Conservation (phyloP, 2,329 filamentous ascomycete species). For the Diaporthe humulicola region DNA sequence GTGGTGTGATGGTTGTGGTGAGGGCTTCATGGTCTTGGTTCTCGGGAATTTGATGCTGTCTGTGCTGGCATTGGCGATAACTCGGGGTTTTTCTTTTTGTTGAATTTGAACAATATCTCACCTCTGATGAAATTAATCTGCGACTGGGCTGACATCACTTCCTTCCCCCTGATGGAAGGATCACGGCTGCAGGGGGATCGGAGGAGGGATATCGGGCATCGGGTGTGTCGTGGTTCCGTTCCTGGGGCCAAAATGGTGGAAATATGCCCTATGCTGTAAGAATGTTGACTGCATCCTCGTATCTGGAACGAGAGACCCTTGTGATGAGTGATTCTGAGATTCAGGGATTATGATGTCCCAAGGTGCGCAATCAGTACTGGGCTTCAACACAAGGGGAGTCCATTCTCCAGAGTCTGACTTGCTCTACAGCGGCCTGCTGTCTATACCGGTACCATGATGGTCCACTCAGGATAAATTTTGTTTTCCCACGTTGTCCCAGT, state of each 20-base stretch:
- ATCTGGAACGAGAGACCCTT: neutral
- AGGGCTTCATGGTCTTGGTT: neutral
- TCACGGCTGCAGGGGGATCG: slow-evolving; percentile 3
- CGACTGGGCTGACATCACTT: slow-evolving; percentile 10
- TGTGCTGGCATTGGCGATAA: neutral
- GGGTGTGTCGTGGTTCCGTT: neutral
- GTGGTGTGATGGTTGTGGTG: neutral
- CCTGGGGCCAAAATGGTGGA: neutral
- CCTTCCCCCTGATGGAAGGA: neutral
- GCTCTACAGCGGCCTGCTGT: neutral
- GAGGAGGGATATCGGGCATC: neutral
- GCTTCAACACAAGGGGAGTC: neutral
- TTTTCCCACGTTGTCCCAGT: neutral
- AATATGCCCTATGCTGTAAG: neutral
- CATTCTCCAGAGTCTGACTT: neutral
- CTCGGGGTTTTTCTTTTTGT: neutral
- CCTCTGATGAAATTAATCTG: neutral
- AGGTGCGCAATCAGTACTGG: neutral
- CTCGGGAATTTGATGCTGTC: neutral
- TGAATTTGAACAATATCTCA: neutral
- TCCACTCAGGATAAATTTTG: neutral
- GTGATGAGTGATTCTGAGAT: neutral
- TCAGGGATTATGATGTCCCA: neutral
- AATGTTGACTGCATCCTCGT: neutral
- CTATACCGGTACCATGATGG: neutral